These are phyloP conservation scores for Cenchrus purpureus DNA, from an alignment of 176 grass and related monocot species.

Conservation along the genomic window DNA sequence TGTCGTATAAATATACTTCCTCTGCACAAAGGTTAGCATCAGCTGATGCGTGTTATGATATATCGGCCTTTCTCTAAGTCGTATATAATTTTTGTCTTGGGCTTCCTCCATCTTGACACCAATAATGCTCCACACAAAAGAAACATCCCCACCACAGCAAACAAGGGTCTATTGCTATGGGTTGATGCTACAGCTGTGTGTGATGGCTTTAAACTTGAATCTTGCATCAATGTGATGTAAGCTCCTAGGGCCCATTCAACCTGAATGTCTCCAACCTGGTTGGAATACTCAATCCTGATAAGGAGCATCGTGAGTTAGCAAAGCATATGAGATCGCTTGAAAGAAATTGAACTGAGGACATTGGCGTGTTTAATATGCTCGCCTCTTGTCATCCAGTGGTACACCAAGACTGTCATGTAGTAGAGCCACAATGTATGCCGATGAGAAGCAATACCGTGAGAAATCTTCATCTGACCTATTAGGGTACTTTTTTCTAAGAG, in stretches of 20 bases:
- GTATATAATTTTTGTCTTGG: slow-evolving; percentile 83
- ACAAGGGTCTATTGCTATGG: slow-evolving; percentile 35
- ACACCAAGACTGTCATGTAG: slow-evolving; percentile 77
- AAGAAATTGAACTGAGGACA: slow-evolving; percentile 38
- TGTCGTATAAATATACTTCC: slow-evolving; percentile 40
- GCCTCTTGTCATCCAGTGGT: slow-evolving; percentile 73
- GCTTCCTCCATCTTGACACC: slow-evolving; percentile 69
- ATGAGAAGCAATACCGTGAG: slow-evolving; percentile 91
- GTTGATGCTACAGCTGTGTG: slow-evolving; percentile 8
- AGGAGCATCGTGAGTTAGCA: neutral
- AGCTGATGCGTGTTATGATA: slow-evolving; percentile 71
- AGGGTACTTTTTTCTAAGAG: slow-evolving; percentile 62
- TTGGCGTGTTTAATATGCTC: slow-evolving; percentile 34
- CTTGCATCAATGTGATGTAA: slow-evolving; percentile 56
- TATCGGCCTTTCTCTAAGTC: slow-evolving; percentile 96
- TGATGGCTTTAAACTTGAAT: slow-evolving; percentile 3
- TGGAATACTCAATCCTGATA: slow-evolving; percentile 82
- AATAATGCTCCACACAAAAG: slow-evolving; percentile 49
- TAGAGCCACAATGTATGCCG: slow-evolving; percentile 88
- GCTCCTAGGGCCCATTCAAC: slow-evolving; percentile 89
- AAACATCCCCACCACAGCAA: slow-evolving; percentile 46
- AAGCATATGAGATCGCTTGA: slow-evolving; percentile 5
- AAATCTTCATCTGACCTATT: slow-evolving; percentile 65
- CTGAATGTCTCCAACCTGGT: slow-evolving; percentile 60
- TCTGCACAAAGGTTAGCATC: slow-evolving; percentile 44